These are phyloP conservation scores for Posidonia australis DNA, from an alignment of 106 monocot species.

Conservation along the genomic window DNA sequence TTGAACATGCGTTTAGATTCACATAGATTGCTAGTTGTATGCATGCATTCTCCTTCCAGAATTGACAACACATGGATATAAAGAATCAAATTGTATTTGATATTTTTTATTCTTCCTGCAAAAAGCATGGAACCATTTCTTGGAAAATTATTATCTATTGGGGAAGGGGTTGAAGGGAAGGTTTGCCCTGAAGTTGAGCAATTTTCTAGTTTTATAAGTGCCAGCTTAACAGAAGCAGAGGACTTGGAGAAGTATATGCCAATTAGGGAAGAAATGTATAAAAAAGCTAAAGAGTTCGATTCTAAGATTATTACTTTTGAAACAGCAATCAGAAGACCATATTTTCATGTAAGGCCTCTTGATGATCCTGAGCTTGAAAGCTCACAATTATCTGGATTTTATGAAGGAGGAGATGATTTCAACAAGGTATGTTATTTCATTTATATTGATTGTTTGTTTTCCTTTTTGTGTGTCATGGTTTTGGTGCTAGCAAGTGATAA, in stretches of 20 bases:
- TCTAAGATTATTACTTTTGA: conserved; percentile 96
- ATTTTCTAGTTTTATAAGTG: conserved; percentile 47
- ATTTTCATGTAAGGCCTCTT: conserved; percentile 94
- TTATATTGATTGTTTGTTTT: conserved; percentile 1
- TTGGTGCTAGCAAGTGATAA: conserved; percentile 10
- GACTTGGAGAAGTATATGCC: conserved; percentile 84
- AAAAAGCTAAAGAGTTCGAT: conserved; percentile 94
- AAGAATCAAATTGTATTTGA: no score
- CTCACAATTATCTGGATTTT: conserved; percentile 92
- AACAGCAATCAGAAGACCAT: conserved; percentile 95
- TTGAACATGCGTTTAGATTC: no score
- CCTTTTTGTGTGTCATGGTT: background rate
- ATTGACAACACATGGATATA: no score
- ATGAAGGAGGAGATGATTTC: conserved; percentile 84
- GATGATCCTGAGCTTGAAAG: conserved; percentile 98
- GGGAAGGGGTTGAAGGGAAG: conserved; percentile 44
- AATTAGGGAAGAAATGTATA: conserved; percentile 97
- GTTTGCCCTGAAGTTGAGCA: conserved; percentile 46
- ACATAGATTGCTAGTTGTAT: no score
- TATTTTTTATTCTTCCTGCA: no score
- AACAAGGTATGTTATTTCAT: conserved; percentile 69
- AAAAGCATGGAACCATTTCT: no score
- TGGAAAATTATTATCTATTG: no score
- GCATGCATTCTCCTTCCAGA: no score
- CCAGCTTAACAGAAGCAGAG: conserved; percentile 63